Percentiles rank a stretch among this genome's conserved stretches.
These are phyloP conservation scores for Geosiphon pyriformis DNA, from an alignment of 192 early-diverging fungal species.

Conservation along the genomic window DNA sequence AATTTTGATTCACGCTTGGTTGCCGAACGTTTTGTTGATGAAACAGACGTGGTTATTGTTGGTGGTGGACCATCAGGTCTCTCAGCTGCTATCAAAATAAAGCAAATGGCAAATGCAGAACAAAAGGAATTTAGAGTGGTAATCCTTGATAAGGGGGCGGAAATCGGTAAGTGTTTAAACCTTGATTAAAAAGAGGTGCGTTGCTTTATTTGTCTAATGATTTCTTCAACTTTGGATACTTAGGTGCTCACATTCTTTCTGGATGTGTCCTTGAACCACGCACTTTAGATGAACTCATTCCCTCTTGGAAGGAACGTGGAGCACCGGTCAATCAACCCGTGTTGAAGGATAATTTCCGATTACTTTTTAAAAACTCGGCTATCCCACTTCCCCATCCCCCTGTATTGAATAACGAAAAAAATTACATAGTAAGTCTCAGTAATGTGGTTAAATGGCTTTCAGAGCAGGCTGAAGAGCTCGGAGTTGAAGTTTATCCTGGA, in stretches of 20 bases:
- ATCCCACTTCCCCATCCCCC: conserved; percentile 90
- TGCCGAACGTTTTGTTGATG: conserved; percentile 69
- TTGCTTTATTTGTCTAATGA: background rate
- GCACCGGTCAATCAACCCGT: conserved; percentile 90
- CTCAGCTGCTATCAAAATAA: conserved; percentile 90
- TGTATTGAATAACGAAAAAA: conserved; percentile 93
- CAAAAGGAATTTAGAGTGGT: conserved; percentile 86
- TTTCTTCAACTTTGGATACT: background rate
- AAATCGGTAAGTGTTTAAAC: conserved; percentile 59
- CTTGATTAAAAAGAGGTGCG: background rate
- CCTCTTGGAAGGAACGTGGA: conserved; percentile 94
- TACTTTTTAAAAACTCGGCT: conserved; percentile 68
- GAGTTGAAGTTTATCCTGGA: conserved; percentile 90
- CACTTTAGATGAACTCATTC: conserved; percentile 91
- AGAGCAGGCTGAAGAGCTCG: conserved; percentile 92
- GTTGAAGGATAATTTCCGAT: conserved; percentile 75
- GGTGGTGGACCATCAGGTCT: conserved; percentile 93
- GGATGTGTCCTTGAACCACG: conserved; percentile 92
- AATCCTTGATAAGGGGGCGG: conserved; percentile 89
- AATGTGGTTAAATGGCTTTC: conserved; percentile 95
- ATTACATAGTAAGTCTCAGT: conserved; percentile 93
- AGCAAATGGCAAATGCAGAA: conserved; percentile 79
- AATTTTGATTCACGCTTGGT: too few species aligned
- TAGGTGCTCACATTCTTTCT: conserved; percentile 89
- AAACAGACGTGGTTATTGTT: conserved; percentile 94